phyloP scores from a whole-genome alignment of 1,139 yeast species.

The Geotrichum aggregatum region DNA sequence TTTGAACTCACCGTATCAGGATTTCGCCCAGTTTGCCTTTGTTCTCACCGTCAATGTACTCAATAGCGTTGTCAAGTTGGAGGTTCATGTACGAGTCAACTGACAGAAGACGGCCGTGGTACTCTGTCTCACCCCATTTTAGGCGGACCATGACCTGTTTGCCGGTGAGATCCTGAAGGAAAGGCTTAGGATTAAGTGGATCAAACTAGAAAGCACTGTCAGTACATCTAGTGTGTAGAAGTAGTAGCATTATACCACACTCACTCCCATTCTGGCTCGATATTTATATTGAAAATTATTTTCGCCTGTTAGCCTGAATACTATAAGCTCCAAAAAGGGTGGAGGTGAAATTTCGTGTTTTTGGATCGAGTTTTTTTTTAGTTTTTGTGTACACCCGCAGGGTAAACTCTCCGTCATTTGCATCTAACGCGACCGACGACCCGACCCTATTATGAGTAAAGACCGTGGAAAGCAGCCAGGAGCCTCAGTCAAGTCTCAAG shows the following conservation, averaged over 20 bases:
- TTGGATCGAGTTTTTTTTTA: background rate
- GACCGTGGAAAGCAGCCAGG: constrained; percentile 1
- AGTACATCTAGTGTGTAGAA: background rate
- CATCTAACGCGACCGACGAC: background rate
- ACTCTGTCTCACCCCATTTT: constrained; percentile 92
- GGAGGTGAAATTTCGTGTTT: constrained; percentile 10
- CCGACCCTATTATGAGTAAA: constrained; percentile 12
- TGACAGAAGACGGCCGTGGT: constrained; percentile 71
- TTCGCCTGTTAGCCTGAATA: background rate
- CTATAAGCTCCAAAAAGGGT: too few relatives aligned
- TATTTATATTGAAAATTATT: too few relatives aligned
- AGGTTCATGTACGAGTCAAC: constrained; percentile 93
- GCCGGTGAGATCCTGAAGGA: constrained; percentile 67
- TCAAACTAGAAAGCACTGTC: constrained; percentile 45
- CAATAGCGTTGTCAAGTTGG: constrained; percentile 68
- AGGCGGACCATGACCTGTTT: constrained; percentile 74
- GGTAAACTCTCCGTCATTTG: too few relatives aligned
- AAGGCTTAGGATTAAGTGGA: constrained; percentile 89
- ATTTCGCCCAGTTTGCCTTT: constrained; percentile 73
- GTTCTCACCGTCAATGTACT: constrained; percentile 50
- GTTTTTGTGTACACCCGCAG: background rate
- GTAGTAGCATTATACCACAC: background rate
- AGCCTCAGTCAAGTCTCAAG: constrained; percentile 4
- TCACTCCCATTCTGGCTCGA: constrained; percentile 11
- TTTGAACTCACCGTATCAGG: constrained; percentile 56